Evolutionary conservation across 2,329 filamentous ascomycete species (phyloP).

Genomic region (Dactylellina sp.): DNA sequence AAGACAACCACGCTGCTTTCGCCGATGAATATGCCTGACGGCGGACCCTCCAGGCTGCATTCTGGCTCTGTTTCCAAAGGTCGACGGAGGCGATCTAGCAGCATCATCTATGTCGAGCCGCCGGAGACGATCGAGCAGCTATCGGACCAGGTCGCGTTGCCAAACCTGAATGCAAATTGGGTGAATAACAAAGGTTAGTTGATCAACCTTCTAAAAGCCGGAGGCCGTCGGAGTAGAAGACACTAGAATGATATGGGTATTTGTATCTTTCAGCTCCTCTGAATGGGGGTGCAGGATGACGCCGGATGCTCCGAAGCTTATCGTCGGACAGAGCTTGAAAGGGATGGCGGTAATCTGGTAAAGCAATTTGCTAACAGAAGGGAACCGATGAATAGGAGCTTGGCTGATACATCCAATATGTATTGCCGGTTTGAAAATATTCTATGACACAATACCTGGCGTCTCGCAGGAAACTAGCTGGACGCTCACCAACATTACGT

Average conservation of each 20-base stretch:
- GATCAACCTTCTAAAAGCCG: background rate
- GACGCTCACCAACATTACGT: constrained; percentile 98
- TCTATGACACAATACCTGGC: constrained; percentile 95
- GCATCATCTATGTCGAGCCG: constrained; percentile 97
- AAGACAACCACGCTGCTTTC: constrained; percentile 58
- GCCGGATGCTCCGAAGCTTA: constrained; percentile 16
- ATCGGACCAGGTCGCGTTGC: constrained; percentile 92
- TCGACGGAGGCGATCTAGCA: constrained; percentile 93
- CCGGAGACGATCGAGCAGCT: constrained; percentile 97
- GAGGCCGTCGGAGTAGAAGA: constrained; percentile 9
- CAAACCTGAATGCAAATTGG: constrained; percentile 98
- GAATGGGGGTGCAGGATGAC: constrained; percentile 2
- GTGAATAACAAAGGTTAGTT: constrained; percentile 95
- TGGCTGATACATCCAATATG: constrained; percentile 98
- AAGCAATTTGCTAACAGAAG: constrained; percentile 24
- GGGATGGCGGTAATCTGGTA: background rate
- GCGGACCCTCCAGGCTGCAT: constrained; percentile 55
- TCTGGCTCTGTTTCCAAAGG: constrained; percentile 66
- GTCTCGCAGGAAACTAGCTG: constrained; percentile 98
- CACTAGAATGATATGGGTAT: background rate
- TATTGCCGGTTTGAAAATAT: constrained; percentile 90
- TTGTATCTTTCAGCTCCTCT: background rate
- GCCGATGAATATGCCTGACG: constrained; percentile 54
- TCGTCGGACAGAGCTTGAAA: background rate
- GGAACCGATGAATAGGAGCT: constrained; percentile 73